Conservation (phyloP, 2,329 filamentous ascomycete genomes). For the Chalaropsis thielavioides region DNA sequence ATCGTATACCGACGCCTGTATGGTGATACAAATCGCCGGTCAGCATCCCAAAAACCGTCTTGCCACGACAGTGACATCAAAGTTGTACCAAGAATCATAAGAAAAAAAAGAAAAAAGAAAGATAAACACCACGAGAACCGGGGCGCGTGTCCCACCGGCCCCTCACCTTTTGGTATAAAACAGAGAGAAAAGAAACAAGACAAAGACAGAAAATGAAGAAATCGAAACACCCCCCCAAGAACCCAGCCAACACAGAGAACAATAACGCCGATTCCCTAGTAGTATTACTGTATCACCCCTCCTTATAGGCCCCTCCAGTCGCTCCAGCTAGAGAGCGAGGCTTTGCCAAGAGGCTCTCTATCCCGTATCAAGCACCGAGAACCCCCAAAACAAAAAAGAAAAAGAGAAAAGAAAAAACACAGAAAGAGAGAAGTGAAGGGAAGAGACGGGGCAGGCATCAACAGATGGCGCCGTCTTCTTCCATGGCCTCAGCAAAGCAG, state of each 20-base stretch:
- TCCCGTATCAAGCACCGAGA: background rate
- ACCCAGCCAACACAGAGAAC: background rate
- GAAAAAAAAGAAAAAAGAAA: background rate
- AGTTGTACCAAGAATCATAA: background rate
- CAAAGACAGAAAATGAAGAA: background rate
- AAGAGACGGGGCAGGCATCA: background rate
- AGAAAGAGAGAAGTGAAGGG: background rate
- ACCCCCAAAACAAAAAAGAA: background rate
- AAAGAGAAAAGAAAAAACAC: background rate
- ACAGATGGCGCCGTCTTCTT: background rate
- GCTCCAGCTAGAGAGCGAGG: background rate
- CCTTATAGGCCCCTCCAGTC: background rate
- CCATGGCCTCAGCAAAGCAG: background rate
- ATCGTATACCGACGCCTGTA: constrained; percentile 5
- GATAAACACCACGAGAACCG: background rate
- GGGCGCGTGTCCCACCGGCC: background rate
- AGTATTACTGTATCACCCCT: constrained; percentile 1
- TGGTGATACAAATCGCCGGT: background rate
- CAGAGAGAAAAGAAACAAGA: background rate
- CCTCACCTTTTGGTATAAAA: constrained; percentile 6
- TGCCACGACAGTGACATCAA: background rate
- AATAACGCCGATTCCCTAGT: background rate
- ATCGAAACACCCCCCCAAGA: background rate
- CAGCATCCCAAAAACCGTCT: background rate
- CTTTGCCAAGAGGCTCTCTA: background rate